Conservation (phyloP, 805 yeast genomes). For the Ogataea ganodermae region DNA sequence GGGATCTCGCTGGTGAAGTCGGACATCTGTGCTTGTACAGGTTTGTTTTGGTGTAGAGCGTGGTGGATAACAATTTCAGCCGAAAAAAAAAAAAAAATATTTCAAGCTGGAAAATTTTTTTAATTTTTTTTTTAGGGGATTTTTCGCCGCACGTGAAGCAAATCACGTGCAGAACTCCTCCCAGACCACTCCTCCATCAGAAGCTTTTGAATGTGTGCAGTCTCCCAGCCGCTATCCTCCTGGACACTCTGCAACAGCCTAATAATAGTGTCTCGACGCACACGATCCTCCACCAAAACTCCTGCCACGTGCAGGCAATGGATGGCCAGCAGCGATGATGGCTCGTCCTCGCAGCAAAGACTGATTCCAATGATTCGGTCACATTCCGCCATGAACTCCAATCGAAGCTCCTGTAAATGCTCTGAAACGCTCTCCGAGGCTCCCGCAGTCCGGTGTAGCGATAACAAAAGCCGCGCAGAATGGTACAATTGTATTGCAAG, state of each 20-base stretch:
- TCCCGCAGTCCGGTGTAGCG: slow-evolving; percentile 7
- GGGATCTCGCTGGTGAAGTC: background rate
- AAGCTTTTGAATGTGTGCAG: slow-evolving; percentile 5
- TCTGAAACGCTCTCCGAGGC: background rate
- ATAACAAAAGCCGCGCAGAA: slow-evolving; percentile 13
- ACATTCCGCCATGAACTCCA: slow-evolving; percentile 5
- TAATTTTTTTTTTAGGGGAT: background rate
- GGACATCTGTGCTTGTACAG: slow-evolving; percentile 3
- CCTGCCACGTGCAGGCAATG: slow-evolving; percentile 18
- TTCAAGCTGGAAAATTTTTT: background rate
- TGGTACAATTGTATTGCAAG: slow-evolving; percentile 16
- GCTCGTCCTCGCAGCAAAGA: slow-evolving; percentile 16
- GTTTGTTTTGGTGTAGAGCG: no score
- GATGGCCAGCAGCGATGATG: slow-evolving; percentile 11
- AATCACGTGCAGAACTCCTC: background rate
- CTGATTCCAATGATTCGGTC: slow-evolving; percentile 18
- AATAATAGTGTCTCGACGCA: slow-evolving; percentile 7
- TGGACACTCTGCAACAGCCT: slow-evolving; percentile 8
- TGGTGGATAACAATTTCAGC: background rate
- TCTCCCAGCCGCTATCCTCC: slow-evolving; percentile 13
- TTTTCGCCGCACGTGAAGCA: background rate
- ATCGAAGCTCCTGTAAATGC: slow-evolving; percentile 2
- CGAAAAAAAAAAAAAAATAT: background rate
- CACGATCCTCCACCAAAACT: slow-evolving; percentile 9
- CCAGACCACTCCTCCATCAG: slow-evolving; percentile 7